Evolutionary conservation across 1,284 basidiomycete genomes (phyloP), one percentile per base, ranked within the genome.

Genomic region (Apiotrichum akiyoshidainum): DNA sequence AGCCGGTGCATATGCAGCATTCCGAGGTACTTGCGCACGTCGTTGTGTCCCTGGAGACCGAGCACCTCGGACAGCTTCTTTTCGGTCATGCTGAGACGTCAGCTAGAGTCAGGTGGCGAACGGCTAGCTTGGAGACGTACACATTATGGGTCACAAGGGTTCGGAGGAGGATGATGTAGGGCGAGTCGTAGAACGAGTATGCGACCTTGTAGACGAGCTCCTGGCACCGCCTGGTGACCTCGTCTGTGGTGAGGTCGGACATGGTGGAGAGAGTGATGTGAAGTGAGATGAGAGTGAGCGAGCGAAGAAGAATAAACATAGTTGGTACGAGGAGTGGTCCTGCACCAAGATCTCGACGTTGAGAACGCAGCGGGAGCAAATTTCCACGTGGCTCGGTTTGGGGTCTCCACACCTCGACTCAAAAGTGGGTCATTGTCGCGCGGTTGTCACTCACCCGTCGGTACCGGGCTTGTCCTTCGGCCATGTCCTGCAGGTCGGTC

Each of bases 131-230:
- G 2, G 10, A 16, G 2, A 45, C 57, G 31, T 84, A 96, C 91
- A 94, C 91, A 67, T 89, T 86, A 78, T 92, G 87, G 65, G 88
- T 86, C 64, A 92, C 86, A 71, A 99, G 86, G 78, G 94, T 89
- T 78, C 98, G 93, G 82, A 98, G 81, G 57, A 97, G 86, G 63
- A 98, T 88, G 65, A 89, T 90, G 75, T 86, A 93, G 70, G 89
- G 89, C 59, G 90, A 84, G 75, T 97, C 92, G 81, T 98, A 99
- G 79, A 99, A 98, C 39, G 90, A 86, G 68, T 95, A 86, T 35
- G 88, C 86, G 70, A 97, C 91, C 80, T 91, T 87, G 77, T 96
- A 92, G 61, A 95, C 89, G 66, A 99, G 86, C 49, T 74, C 67
- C 44, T 73, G 66, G 56, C 70, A 72, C 31, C 65, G 46, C 12